Evolutionary conservation across 116 monocot genomes (phyloP).

Genomic region (Papilionanthe hybrid): DNA sequence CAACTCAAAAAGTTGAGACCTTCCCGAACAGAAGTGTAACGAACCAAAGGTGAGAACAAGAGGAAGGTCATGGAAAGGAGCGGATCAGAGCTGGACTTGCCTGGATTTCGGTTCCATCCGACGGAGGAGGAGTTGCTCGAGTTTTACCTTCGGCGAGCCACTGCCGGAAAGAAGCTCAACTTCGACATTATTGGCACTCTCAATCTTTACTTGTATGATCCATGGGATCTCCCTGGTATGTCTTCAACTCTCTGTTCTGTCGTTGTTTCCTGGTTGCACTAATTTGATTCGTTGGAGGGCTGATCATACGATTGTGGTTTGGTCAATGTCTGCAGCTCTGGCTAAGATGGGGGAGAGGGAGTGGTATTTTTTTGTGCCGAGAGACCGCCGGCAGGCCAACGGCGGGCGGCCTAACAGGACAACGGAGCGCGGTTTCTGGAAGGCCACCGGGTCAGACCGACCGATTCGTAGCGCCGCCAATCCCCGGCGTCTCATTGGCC

Average conservation of each 20-base stretch:
- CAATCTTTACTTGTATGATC: constrained; percentile 21
- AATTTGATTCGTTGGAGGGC: background rate
- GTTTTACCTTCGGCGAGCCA: constrained; percentile 19
- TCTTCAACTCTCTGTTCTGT: background rate
- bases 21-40: background rate
- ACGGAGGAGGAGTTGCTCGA: constrained; percentile 30
- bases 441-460: constrained; percentile 26
- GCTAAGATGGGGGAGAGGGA: constrained; percentile 31
- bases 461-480: constrained; percentile 15
- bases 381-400: constrained; percentile 20
- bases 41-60: background rate
- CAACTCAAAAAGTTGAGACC: background rate
- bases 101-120: constrained; percentile 26
- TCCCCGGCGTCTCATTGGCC: constrained; percentile 19
- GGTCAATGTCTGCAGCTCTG: background rate
- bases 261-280: background rate
- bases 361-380: constrained; percentile 33
- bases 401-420: constrained; percentile 20
- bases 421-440: constrained; percentile 24
- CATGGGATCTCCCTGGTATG: constrained; percentile 21
- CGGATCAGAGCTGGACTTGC: constrained; percentile 17
- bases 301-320: background rate
- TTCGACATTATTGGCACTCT: constrained; percentile 22
- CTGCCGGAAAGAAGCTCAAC: constrained; percentile 9
- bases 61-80: constrained; percentile 2